Evolutionary conservation across 2,329 filamentous ascomycete species (phyloP).

Genomic region (Pseudogymnoascus sp.): DNA sequence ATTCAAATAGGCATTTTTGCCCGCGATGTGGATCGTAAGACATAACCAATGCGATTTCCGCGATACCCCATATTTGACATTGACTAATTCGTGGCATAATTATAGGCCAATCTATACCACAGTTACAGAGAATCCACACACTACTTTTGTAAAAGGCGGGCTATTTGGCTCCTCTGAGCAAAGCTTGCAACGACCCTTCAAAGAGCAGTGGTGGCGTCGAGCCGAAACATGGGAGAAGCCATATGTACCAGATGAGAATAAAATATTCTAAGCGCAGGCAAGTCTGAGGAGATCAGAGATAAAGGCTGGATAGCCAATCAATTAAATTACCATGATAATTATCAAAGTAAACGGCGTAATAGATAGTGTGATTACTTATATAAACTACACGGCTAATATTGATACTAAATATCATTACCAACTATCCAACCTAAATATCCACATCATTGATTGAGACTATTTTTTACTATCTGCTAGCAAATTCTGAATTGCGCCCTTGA

Average conservation of each 20-base stretch:
- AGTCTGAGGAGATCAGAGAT: neutral
- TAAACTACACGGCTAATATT: neutral
- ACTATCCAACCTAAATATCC: neutral
- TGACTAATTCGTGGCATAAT: neutral
- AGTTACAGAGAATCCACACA: conserved; percentile 8
- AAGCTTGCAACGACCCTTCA: conserved; percentile 10
- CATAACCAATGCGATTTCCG: neutral
- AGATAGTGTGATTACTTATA: neutral
- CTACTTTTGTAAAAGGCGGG: conserved; percentile 13
- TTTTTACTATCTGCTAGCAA: neutral
- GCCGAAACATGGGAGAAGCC: conserved; percentile 15
- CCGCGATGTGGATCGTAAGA: conserved; percentile 15
- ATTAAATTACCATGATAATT: neutral
- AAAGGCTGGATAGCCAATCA: neutral
- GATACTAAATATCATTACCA: neutral
- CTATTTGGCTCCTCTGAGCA: conserved; percentile 12
- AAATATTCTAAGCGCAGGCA: neutral
- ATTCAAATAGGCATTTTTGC: conserved; percentile 13
- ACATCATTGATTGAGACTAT: neutral
- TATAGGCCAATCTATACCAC: conserved; percentile 12
- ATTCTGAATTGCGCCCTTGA: neutral
- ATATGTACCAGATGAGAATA: neutral
- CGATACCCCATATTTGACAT: neutral
- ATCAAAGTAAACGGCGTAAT: neutral
- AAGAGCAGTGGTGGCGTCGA: conserved; percentile 14